Evolutionary conservation across 2,329 filamentous ascomycete genomes (phyloP).

Genomic region (Trichoderma koningiopsis): DNA sequence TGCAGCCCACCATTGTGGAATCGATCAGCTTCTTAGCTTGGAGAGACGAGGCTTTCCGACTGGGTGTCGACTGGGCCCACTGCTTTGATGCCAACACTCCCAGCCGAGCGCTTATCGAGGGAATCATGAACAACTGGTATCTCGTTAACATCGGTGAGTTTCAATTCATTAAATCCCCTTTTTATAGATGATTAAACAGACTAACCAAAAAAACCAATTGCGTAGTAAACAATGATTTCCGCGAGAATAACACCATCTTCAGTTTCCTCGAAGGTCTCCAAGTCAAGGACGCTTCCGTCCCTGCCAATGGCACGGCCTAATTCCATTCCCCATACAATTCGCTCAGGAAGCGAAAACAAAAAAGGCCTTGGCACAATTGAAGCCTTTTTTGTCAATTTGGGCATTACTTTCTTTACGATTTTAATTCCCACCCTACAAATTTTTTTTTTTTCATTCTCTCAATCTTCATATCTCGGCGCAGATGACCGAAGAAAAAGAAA

Average conservation of each 20-base stretch:
- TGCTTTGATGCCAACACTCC: conserved; percentile 79
- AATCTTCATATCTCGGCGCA: background rate
- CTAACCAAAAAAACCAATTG: conserved; percentile 10
- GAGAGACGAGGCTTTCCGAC: conserved; percentile 95
- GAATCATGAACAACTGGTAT: conserved; percentile 88
- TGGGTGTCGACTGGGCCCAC: conserved; percentile 91
- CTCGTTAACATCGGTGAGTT: conserved; percentile 85
- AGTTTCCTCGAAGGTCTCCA: conserved; percentile 78
- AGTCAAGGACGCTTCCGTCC: conserved; percentile 58
- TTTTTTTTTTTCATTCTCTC: conserved; percentile 25
- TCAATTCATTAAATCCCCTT: background rate
- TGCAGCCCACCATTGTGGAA: conserved; percentile 99
- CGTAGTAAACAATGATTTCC: conserved; percentile 97
- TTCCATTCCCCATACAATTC: background rate
- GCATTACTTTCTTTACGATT: background rate
- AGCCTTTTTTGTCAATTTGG: background rate
- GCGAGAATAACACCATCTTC: conserved; percentile 79
- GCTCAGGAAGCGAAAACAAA: background rate
- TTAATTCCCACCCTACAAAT: background rate
- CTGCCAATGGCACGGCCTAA: conserved; percentile 5
- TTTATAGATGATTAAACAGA: background rate
- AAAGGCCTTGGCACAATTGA: background rate
- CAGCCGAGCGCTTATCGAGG: conserved; percentile 77
- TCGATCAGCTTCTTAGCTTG: conserved; percentile 96
- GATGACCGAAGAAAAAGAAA: background rate